Conservation (phyloP, 2,329 filamentous ascomycete species). For the Alternaria burnsii region DNA sequence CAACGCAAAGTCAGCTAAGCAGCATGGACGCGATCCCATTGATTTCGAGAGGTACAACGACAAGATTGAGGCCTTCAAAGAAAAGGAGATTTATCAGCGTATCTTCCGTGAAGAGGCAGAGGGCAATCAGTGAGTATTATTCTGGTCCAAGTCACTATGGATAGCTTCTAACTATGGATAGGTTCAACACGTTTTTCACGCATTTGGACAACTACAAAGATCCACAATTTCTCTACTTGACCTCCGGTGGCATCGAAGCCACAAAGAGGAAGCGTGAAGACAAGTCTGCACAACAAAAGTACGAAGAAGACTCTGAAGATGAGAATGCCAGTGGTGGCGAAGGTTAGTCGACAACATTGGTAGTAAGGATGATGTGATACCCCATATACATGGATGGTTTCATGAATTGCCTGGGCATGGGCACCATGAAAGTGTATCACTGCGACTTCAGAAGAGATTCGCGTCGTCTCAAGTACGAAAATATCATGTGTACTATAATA, state of each 20-base stretch:
- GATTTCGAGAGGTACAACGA: slow-evolving; percentile 81
- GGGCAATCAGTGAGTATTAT: slow-evolving; percentile 76
- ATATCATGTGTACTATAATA: background rate
- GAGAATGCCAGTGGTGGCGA: slow-evolving; percentile 49
- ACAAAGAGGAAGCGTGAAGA: slow-evolving; percentile 46
- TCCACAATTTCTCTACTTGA: slow-evolving; percentile 59
- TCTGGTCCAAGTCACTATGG: background rate
- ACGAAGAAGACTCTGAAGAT: slow-evolving; percentile 47
- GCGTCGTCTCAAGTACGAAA: background rate
- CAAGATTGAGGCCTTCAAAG: slow-evolving; percentile 87
- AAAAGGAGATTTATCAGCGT: slow-evolving; percentile 87
- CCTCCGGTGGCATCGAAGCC: slow-evolving; percentile 57
- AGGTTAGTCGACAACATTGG: slow-evolving; percentile 21
- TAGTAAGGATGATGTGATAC: background rate
- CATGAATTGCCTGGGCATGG: background rate
- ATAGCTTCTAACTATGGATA: slow-evolving; percentile 27
- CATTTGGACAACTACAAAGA: slow-evolving; percentile 62
- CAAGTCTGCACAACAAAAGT: slow-evolving; percentile 38
- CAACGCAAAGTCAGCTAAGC: slow-evolving; percentile 74
- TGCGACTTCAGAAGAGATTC: background rate
- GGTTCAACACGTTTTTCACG: slow-evolving; percentile 59
- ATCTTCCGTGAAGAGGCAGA: slow-evolving; percentile 92
- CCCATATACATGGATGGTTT: background rate
- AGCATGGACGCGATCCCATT: slow-evolving; percentile 72
- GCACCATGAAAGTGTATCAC: background rate